Conservation (phyloP, 2,329 filamentous ascomycete genomes). For the Fusarium luffae region DNA sequence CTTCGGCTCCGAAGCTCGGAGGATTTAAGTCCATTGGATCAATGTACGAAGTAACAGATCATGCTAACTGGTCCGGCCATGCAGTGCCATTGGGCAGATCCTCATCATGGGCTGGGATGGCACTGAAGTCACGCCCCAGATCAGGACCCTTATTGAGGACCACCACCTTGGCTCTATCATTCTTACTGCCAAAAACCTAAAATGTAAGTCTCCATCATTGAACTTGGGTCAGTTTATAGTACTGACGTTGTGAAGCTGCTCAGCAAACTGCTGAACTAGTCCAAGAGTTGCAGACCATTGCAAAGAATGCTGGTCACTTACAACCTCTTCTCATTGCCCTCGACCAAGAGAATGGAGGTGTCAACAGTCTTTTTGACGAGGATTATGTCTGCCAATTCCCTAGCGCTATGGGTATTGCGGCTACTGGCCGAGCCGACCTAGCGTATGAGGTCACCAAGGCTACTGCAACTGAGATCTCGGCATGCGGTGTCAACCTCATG, state of each 20-base stretch:
- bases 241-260: slow-evolving; percentile 71
- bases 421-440: slow-evolving; percentile 84
- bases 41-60: background rate
- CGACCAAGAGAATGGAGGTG: slow-evolving; percentile 97
- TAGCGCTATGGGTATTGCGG: slow-evolving; percentile 96
- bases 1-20: slow-evolving; percentile 36
- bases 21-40: background rate
- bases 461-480: slow-evolving; percentile 89
- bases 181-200: slow-evolving; percentile 85
- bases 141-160: slow-evolving; percentile 81
- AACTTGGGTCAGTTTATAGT: slow-evolving; percentile 35
- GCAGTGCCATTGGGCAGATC: slow-evolving; percentile 78
- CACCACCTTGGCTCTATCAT: slow-evolving; percentile 90
- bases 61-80: slow-evolving; percentile 47
- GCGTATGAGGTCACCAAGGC: slow-evolving; percentile 93
- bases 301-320: slow-evolving; percentile 88
- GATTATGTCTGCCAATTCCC: slow-evolving; percentile 97
- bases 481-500: slow-evolving; percentile 95
- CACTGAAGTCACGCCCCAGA: slow-evolving; percentile 84
- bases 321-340: slow-evolving; percentile 90
- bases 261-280: slow-evolving; percentile 89
- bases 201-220: slow-evolving; percentile 66
- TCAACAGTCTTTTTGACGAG: slow-evolving; percentile 96
- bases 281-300: slow-evolving; percentile 91
- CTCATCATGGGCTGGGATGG: slow-evolving; percentile 90